phyloP scores from a whole-genome alignment of 352 stramenopile genomes.

The Pythium guiyangense region DNA sequence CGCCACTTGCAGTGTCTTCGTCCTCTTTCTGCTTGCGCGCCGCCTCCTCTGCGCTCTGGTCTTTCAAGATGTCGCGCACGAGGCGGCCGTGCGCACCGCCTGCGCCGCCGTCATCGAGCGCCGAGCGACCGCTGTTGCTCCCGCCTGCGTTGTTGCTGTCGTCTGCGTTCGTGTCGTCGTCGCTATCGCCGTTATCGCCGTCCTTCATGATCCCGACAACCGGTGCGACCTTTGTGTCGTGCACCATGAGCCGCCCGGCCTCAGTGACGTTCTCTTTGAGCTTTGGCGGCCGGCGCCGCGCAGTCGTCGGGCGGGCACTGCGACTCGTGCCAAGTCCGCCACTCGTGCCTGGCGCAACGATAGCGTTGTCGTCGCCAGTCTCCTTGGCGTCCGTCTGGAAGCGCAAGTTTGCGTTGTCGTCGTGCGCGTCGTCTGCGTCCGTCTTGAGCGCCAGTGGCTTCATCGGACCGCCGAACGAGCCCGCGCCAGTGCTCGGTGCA shows the following conservation, averaged over 20 bases:
- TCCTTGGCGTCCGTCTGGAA: constrained; percentile 44
- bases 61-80: constrained; percentile 83
- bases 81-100: constrained; percentile 53
- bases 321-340: constrained; percentile 52
- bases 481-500: constrained; percentile 15
- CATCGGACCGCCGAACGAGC: constrained; percentile 48
- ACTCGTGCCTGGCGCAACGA: constrained; percentile 36
- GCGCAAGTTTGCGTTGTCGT: constrained; percentile 33
- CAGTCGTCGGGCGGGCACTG: constrained; percentile 78
- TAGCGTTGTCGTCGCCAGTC: constrained; percentile 19
- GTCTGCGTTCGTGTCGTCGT: constrained; percentile 14
- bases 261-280: constrained; percentile 87
- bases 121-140: not conserved
- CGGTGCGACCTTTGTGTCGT: constrained; percentile 77
- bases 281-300: constrained; percentile 78
- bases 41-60: constrained; percentile 65
- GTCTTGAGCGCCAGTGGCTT: constrained; percentile 51
- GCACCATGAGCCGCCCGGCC: constrained; percentile 54
- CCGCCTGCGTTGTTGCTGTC: constrained; percentile 18
- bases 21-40: constrained; percentile 65
- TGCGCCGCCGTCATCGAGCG: constrained; percentile 4
- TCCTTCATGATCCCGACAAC: constrained; percentile 82
- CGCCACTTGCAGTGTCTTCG: constrained; percentile 37
- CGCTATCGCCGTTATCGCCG: constrained; percentile 53
- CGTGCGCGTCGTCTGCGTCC: constrained; percentile 40